Conservation (phyloP, 2,329 filamentous ascomycete species). For the Xylaria sp. region DNA sequence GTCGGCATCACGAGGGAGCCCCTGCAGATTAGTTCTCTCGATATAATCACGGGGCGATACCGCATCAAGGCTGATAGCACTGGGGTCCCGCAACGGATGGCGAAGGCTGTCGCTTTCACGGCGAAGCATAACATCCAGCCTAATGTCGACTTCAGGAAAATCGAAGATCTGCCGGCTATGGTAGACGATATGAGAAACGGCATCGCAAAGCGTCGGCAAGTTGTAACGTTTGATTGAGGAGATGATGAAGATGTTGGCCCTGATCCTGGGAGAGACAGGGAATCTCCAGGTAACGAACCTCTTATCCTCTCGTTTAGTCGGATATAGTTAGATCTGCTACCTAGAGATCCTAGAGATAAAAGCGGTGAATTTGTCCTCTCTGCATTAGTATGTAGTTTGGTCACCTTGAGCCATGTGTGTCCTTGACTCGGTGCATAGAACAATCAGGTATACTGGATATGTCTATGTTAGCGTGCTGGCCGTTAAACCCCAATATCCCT, state of each 20-base stretch:
- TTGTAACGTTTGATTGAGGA: slow-evolving; percentile 29
- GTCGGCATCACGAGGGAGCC: slow-evolving; percentile 25
- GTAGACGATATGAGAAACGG: slow-evolving; percentile 34
- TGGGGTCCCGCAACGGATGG: slow-evolving; percentile 32
- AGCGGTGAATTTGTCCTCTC: background rate
- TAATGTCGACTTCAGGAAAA: slow-evolving; percentile 32
- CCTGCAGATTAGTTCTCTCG: slow-evolving; percentile 16
- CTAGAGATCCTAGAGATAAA: background rate
- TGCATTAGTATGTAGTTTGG: background rate
- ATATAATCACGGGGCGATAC: slow-evolving; percentile 30
- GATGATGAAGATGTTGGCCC: background rate
- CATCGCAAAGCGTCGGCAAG: slow-evolving; percentile 27
- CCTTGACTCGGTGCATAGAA: no score
- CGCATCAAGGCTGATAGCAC: slow-evolving; percentile 35
- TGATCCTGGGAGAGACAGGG: background rate
- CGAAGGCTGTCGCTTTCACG: slow-evolving; percentile 32
- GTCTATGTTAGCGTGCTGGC: background rate
- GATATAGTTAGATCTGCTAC: background rate
- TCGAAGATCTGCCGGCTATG: slow-evolving; percentile 31
- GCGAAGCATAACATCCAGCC: slow-evolving; percentile 34
- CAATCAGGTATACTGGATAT: background rate
- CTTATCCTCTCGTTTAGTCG: background rate
- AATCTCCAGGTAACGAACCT: background rate
- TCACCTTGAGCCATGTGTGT: background rate
- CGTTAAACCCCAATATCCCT: background rate